A percentile compares a stretch with the other conserved stretches of the same genome.
phyloP scores from a whole-genome alignment of 73 alveolate species.

The Tetrahymena borealis region DNA sequence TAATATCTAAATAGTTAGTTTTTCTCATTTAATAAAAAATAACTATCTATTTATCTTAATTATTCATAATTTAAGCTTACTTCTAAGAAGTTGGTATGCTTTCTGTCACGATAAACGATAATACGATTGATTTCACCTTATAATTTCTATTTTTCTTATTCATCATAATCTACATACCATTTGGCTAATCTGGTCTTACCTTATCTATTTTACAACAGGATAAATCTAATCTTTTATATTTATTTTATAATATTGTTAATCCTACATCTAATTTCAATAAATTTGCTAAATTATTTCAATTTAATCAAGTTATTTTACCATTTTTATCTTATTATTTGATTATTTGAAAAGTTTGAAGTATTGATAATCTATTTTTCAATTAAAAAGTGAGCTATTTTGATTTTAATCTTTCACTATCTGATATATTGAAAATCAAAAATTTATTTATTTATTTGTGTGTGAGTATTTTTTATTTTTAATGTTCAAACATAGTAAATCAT shows the following conservation, averaged over 20 bases:
- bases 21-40: too few species aligned
- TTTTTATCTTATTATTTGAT: too few species aligned
- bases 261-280: neutral
- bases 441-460: neutral
- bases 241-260: neutral
- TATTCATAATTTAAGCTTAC: slow-evolving; percentile 15
- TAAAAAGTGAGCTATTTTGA: neutral
- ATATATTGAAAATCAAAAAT: neutral
- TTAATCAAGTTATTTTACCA: neutral
- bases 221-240: slow-evolving; percentile 74
- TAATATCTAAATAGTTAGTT: too few species aligned
- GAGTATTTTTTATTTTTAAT: neutral
- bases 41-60: neutral
- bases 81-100: slow-evolving; percentile 90
- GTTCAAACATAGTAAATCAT: neutral
- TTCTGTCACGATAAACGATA: slow-evolving; percentile 85
- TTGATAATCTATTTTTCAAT: neutral
- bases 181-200: slow-evolving; percentile 93
- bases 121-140: slow-evolving; percentile 80
- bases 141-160: slow-evolving; percentile 60
- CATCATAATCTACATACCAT: slow-evolving; percentile 89
- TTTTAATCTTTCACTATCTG: neutral
- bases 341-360: too few species aligned
- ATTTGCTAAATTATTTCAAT: neutral
- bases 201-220: slow-evolving; percentile 91